Base-by-base conservation (phyloP, 306 rosid species). In the Dryas drummondii region DNA sequence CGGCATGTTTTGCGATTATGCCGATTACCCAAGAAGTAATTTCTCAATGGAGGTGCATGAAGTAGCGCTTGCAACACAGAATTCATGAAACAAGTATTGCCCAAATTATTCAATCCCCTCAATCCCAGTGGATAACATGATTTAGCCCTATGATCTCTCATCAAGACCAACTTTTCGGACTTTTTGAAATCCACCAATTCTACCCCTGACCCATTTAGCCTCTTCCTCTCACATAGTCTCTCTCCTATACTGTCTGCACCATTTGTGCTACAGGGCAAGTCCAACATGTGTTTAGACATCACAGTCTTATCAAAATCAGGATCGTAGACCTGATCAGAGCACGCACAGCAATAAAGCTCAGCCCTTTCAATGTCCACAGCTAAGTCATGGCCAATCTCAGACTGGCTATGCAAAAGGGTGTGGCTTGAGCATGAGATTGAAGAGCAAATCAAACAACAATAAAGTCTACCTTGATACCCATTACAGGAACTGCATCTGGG, bases 41-140 rank as follows among this genome's bases (percentile, higher is more conserved):
- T 86, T 79, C 87, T 84, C 82, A 93, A 78, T 16, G 91, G 92
- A 60, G 93, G 93, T 7, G 93, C 89, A 75, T 89, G 92, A 27
- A 91, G 65, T 66, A 93, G 75, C n/a, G 89, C 98, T 79, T 91
- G 98, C 88, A 93, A 60, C 71, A 93, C 96, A 71, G 97, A 93
- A 77, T 91, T 93, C 98, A 93, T 88, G 81, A 91, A 93, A 76
- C 97, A 91, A 71, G 98, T 91, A 63, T 78, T 93, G 27, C 96
- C 97, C 78, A 93, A 81, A 76, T 91, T 88, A 86, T 88, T 93
- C 86, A 93, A 86, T 6, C 97, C 98, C 82, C 98, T 93, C 82
- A 93, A 88, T 56, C 93, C 97, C 79, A 82, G 57, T 72, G 97
- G 96, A 73, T 89, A 89, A 73, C 98, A 93, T 4, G 97, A 89